These are phyloP conservation scores for Fusarium globosum DNA, from an alignment of 2,329 filamentous ascomycete genomes.

Conservation along the genomic window DNA sequence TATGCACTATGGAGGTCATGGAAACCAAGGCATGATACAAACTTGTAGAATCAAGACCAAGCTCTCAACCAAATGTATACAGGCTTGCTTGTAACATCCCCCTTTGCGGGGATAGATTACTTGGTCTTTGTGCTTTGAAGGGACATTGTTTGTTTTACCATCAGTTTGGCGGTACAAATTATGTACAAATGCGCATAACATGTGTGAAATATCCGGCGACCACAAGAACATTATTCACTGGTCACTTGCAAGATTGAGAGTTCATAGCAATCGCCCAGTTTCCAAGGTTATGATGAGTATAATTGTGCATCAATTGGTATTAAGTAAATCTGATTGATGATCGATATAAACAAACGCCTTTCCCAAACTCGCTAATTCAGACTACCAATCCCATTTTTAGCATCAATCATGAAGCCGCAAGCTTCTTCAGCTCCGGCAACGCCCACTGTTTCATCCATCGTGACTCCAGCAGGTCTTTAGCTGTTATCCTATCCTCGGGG, in stretches of 20 bases:
- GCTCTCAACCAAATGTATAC: background rate
- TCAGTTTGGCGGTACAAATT: too few species aligned
- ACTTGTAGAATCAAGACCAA: background rate
- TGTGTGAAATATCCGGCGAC: background rate
- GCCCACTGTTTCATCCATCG: slow-evolving; percentile 39
- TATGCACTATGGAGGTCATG: background rate
- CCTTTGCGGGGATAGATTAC: background rate
- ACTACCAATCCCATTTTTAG: slow-evolving; percentile 9
- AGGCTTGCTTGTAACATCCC: background rate
- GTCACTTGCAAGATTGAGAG: background rate
- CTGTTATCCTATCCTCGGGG: slow-evolving; percentile 24
- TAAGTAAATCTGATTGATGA: background rate
- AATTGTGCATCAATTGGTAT: slow-evolving; percentile 8
- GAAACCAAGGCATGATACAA: background rate
- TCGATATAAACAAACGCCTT: background rate
- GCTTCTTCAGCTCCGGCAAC: slow-evolving; percentile 31
- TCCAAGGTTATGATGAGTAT: background rate
- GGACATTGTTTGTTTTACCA: too few species aligned
- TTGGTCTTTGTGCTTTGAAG: too few species aligned
- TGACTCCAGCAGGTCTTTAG: slow-evolving; percentile 29
- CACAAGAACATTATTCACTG: background rate
- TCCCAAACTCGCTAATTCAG: slow-evolving; percentile 29
- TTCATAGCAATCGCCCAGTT: background rate
- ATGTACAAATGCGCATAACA: background rate
- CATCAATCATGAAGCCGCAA: slow-evolving; percentile 10